Evolutionary conservation across 2,329 filamentous ascomycete genomes (phyloP).

Genomic region (Talaromyces atroroseus): DNA sequence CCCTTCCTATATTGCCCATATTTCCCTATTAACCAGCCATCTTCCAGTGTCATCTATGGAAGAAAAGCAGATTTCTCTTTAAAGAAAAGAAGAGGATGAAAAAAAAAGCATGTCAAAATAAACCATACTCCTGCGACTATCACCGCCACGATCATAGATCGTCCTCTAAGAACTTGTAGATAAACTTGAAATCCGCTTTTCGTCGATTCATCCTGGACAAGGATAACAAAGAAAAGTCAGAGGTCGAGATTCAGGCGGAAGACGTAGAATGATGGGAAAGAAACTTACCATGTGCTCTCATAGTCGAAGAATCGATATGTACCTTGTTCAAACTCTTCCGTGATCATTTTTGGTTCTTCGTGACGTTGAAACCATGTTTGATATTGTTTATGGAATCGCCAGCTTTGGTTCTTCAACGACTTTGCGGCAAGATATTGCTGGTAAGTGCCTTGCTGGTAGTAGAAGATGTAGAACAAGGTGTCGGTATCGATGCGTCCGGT

Average conservation of each 20-base stretch:
- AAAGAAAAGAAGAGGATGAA: background rate
- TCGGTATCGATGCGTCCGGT: conserved; percentile 79
- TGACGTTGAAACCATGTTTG: conserved; percentile 99
- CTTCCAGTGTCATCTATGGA: background rate
- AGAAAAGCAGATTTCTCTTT: conserved; percentile 1
- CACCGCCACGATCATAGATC: conserved; percentile 55
- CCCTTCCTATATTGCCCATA: conserved; percentile 1
- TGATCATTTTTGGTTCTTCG: conserved; percentile 97
- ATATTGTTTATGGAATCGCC: conserved; percentile 99
- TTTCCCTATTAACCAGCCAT: conserved; percentile 1
- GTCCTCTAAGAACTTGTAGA: conserved; percentile 95
- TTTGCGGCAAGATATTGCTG: conserved; percentile 95
- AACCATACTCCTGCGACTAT: background rate
- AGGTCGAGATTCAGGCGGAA: background rate
- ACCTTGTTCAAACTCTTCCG: conserved; percentile 96
- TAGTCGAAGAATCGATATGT: conserved; percentile 99
- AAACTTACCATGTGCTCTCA: conserved; percentile 88
- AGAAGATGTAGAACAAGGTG: conserved; percentile 97
- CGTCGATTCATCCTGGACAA: conserved; percentile 86
- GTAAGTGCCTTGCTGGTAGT: conserved; percentile 94
- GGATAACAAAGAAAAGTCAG: conserved; percentile 16
- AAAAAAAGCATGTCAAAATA: conserved; percentile 4
- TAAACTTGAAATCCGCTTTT: conserved; percentile 97
- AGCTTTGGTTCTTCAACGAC: conserved; percentile 96
- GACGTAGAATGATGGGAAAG: conserved; percentile 7